These are phyloP conservation scores for Paracorniculantispora psalliotae DNA, from an alignment of 2,329 filamentous ascomycete species.

Conservation along the genomic window DNA sequence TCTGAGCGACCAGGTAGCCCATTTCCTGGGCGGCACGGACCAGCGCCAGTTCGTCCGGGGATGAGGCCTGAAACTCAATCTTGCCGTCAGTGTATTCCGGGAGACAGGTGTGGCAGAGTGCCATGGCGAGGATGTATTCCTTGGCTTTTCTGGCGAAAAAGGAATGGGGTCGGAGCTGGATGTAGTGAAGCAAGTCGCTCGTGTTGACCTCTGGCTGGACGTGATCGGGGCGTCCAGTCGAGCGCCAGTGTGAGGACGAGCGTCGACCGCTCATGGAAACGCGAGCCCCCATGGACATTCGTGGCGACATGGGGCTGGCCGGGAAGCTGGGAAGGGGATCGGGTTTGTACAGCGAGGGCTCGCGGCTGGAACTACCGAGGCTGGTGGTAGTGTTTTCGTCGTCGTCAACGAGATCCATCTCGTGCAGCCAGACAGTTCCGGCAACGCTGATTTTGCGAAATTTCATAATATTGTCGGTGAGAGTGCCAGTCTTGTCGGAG, in stretches of 20 bases:
- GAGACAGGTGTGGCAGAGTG: constrained; percentile 85
- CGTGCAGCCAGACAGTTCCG: constrained; percentile 83
- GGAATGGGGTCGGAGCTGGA: constrained; percentile 69
- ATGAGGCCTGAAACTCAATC: constrained; percentile 81
- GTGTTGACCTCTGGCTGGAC: constrained; percentile 59
- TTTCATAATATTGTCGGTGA: constrained; percentile 94
- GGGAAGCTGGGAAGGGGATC: constrained; percentile 26
- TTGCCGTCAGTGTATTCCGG: constrained; percentile 67
- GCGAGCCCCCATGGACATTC: constrained; percentile 27
- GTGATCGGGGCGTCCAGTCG: constrained; percentile 43
- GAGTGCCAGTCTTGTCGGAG: constrained; percentile 89
- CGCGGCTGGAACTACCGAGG: constrained; percentile 20
- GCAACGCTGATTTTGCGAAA: constrained; percentile 90
- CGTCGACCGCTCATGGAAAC: constrained; percentile 30
- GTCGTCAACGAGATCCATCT: constrained; percentile 54
- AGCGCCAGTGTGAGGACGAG: constrained; percentile 47
- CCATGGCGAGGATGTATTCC: constrained; percentile 78
- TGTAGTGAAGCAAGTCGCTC: constrained; percentile 70
- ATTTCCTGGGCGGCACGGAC: constrained; percentile 81
- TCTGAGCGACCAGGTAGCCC: constrained; percentile 70
- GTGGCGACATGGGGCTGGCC: constrained; percentile 25
- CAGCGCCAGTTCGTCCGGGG: constrained; percentile 83
- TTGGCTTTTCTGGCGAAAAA: constrained; percentile 73
- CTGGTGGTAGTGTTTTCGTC: constrained; percentile 18
- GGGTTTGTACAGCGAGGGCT: constrained; percentile 25